Percentiles rank a stretch among this genome's conserved stretches.
Conservation (phyloP, 805 yeast species). For the Blastobotrys chiropterorum region DNA sequence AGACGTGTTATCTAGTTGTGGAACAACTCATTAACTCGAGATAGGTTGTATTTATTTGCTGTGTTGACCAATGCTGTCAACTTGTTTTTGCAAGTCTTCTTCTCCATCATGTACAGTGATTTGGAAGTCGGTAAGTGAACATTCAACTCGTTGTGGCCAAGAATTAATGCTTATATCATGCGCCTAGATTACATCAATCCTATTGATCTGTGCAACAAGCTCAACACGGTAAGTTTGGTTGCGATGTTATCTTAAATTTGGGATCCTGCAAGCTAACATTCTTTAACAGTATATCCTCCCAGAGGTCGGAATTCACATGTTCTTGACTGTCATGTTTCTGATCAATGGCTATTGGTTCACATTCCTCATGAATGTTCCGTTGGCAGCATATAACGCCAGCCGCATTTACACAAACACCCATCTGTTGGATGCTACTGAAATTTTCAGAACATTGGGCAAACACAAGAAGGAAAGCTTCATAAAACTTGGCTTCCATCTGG, state of each 20-base stretch:
- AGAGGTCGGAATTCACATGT: conserved; percentile 73
- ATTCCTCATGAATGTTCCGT: conserved; percentile 74
- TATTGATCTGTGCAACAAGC: conserved; percentile 87
- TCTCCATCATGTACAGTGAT: conserved; percentile 93
- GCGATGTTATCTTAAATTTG: not conserved
- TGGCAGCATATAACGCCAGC: conserved; percentile 76
- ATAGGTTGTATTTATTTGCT: conserved; percentile 42
- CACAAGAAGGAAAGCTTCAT: conserved; percentile 89
- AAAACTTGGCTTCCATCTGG: conserved; percentile 83
- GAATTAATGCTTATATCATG: conserved; percentile 3
- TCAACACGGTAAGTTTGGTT: conserved; percentile 46
- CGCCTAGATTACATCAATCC: conserved; percentile 95
- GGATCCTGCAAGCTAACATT: not conserved
- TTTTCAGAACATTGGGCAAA: conserved; percentile 85
- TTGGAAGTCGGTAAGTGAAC: conserved; percentile 39
- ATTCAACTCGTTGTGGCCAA: not conserved
- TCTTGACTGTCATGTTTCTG: conserved; percentile 62
- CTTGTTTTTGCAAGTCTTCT: conserved; percentile 87
- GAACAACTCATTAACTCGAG: too few relatives aligned
- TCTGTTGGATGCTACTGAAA: conserved; percentile 92
- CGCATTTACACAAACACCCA: conserved; percentile 76
- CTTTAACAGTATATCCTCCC: conserved; percentile 62
- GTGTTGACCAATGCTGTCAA: conserved; percentile 81
- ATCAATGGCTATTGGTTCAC: conserved; percentile 91
- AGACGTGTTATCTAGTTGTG: too few relatives aligned